Conservation (phyloP, 2,329 filamentous ascomycete genomes). For the Microdochium nivale region DNA sequence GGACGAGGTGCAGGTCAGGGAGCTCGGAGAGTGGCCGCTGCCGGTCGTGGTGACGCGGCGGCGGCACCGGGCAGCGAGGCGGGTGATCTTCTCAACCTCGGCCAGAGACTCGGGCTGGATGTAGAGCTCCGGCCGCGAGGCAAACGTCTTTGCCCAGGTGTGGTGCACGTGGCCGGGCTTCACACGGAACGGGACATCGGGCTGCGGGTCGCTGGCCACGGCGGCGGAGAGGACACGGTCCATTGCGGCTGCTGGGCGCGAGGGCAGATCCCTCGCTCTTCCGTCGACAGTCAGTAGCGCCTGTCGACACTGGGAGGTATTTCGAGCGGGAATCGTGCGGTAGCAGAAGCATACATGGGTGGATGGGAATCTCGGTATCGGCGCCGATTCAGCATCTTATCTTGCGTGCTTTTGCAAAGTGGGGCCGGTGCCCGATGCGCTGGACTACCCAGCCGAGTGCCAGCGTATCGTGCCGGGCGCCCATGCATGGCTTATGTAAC, state of each 20-base stretch:
- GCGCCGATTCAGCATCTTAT: too few species aligned
- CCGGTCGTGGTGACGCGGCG: slow-evolving; percentile 80
- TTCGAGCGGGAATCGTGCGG: too few species aligned
- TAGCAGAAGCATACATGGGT: too few species aligned
- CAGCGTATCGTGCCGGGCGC: too few species aligned
- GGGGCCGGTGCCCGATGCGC: too few species aligned
- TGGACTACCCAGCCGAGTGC: too few species aligned
- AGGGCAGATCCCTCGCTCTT: not conserved
- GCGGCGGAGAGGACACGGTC: slow-evolving; percentile 16
- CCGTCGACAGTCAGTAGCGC: too few species aligned
- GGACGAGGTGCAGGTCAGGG: slow-evolving; percentile 83
- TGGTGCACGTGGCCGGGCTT: slow-evolving; percentile 65
- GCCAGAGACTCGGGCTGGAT: slow-evolving; percentile 70
- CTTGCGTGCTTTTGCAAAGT: too few species aligned
- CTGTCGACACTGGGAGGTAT: too few species aligned
- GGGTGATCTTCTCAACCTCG: slow-evolving; percentile 79
- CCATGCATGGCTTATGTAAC: too few species aligned
- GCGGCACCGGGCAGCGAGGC: slow-evolving; percentile 70
- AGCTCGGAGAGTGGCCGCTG: slow-evolving; percentile 84
- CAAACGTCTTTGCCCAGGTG: slow-evolving; percentile 93
- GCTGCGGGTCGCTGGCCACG: slow-evolving; percentile 11
- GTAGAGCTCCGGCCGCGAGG: slow-evolving; percentile 82
- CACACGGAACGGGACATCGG: slow-evolving; percentile 64
- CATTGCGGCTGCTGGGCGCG: slow-evolving; percentile 8
- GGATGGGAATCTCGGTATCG: too few species aligned